Evolutionary conservation across 2,329 filamentous ascomycete species (phyloP).

Genomic region (Rhinocladiella similis): DNA sequence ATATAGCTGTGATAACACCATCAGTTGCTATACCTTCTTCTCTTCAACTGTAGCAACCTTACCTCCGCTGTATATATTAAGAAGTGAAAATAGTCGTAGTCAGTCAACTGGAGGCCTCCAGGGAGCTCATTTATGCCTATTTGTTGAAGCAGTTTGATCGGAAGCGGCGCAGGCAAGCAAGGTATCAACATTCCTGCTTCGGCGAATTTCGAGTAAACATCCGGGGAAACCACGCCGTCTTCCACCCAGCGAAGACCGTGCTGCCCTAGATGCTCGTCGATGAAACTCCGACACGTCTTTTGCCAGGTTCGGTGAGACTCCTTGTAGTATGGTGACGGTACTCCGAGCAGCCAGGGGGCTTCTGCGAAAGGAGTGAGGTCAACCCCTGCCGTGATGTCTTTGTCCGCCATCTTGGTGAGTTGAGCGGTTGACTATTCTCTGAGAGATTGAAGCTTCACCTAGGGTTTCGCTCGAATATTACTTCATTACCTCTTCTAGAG

Average conservation of each 20-base stretch:
- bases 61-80: no score
- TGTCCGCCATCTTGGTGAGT: neutral
- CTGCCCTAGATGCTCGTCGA: constrained; percentile 61
- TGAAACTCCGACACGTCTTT: constrained; percentile 64
- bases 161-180: constrained; percentile 66
- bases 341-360: constrained; percentile 67
- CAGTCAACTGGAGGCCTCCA: constrained; percentile 66
- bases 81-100: constrained; percentile 73
- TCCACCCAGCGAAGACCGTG: constrained; percentile 70
- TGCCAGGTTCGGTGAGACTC: constrained; percentile 66
- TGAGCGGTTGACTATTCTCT: no score
- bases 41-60: no score
- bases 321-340: constrained; percentile 71
- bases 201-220: constrained; percentile 65
- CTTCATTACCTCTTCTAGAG: no score
- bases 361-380: constrained; percentile 65
- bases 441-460: no score
- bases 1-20: constrained; percentile 70
- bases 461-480: no score
- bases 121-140: constrained; percentile 66
- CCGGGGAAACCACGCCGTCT: constrained; percentile 60
- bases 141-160: constrained; percentile 65
- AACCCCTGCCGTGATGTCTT: neutral
- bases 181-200: constrained; percentile 68
- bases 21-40: no score